Evolutionary conservation across 1,139 yeast genomes (phyloP).

Genomic region (Saccharomycopsis phalli): DNA sequence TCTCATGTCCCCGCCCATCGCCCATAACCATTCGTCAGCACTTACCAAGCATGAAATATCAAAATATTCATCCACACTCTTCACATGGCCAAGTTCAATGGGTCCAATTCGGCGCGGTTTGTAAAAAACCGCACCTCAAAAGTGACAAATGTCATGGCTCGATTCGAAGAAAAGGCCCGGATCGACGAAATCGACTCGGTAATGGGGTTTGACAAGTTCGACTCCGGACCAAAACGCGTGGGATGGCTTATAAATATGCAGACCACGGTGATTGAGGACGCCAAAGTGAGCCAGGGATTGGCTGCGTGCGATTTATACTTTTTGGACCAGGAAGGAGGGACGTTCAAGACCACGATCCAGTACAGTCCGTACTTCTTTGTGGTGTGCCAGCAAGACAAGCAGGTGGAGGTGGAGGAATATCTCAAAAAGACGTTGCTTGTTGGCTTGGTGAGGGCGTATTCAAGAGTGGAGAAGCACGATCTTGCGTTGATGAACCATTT

Average conservation of each 20-base stretch:
- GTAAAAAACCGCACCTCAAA: constrained; percentile 34
- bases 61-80: no score
- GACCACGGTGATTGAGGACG: constrained; percentile 33
- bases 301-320: constrained; percentile 94
- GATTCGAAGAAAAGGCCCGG: constrained; percentile 39
- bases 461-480: constrained; percentile 64
- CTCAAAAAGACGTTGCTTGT: constrained; percentile 57
- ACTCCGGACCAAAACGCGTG: constrained; percentile 58
- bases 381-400: constrained; percentile 56
- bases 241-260: constrained; percentile 95
- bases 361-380: constrained; percentile 85
- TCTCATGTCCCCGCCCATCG: no score
- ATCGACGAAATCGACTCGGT: constrained; percentile 58
- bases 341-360: constrained; percentile 75
- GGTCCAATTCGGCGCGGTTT: constrained; percentile 48
- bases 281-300: constrained; percentile 57
- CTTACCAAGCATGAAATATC: no score
- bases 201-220: constrained; percentile 81
- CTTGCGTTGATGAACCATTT: constrained; percentile 76
- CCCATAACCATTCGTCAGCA: no score
- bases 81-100: constrained; percentile 29
- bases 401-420: constrained; percentile 82
- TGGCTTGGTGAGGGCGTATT: constrained; percentile 44
- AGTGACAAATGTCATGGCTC: constrained; percentile 21
- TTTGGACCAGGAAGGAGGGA: constrained; percentile 95